A percentile compares a stretch with the other conserved stretches of the same genome.
Evolutionary conservation across 2,329 filamentous ascomycete genomes (phyloP).

Genomic region (Trichoderma sp.): DNA sequence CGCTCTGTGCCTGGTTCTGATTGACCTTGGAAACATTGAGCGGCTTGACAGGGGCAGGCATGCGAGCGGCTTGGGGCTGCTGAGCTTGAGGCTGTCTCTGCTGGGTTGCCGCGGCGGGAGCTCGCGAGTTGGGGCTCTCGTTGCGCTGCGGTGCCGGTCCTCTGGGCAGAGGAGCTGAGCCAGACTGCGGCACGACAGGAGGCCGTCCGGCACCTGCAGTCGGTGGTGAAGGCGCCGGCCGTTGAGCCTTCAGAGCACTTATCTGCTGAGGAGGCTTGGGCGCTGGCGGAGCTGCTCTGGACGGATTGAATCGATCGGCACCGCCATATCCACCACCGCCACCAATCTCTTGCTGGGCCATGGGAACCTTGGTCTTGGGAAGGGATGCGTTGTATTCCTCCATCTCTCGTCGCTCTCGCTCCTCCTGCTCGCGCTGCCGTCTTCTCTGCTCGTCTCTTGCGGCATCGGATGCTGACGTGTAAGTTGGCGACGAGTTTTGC

Average conservation of each 20-base stretch:
- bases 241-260: slow-evolving; percentile 67
- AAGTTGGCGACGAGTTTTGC: slow-evolving; percentile 60
- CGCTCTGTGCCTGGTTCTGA: slow-evolving; percentile 57
- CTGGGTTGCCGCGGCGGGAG: slow-evolving; percentile 57
- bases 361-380: slow-evolving; percentile 76
- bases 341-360: slow-evolving; percentile 87
- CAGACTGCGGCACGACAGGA: slow-evolving; percentile 54
- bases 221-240: slow-evolving; percentile 77
- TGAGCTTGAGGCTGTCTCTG: slow-evolving; percentile 53
- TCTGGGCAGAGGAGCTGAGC: slow-evolving; percentile 50
- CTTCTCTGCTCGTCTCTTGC: slow-evolving; percentile 62
- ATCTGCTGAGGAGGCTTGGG: slow-evolving; percentile 66
- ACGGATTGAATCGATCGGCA: slow-evolving; percentile 81
- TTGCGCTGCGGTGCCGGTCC: slow-evolving; percentile 50
- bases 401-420: slow-evolving; percentile 73
- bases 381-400: slow-evolving; percentile 90
- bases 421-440: slow-evolving; percentile 62
- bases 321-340: slow-evolving; percentile 59
- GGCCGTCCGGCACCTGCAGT: slow-evolving; percentile 51
- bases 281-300: slow-evolving; percentile 79
- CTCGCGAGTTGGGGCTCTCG: slow-evolving; percentile 59
- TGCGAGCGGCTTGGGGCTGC: slow-evolving; percentile 46
- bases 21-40: slow-evolving; percentile 75
- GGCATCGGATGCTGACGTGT: slow-evolving; percentile 52
- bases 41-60: slow-evolving; percentile 72